Conservation (phyloP, 495 filamentous ascomycete species). For the Penicillium silybi region DNA sequence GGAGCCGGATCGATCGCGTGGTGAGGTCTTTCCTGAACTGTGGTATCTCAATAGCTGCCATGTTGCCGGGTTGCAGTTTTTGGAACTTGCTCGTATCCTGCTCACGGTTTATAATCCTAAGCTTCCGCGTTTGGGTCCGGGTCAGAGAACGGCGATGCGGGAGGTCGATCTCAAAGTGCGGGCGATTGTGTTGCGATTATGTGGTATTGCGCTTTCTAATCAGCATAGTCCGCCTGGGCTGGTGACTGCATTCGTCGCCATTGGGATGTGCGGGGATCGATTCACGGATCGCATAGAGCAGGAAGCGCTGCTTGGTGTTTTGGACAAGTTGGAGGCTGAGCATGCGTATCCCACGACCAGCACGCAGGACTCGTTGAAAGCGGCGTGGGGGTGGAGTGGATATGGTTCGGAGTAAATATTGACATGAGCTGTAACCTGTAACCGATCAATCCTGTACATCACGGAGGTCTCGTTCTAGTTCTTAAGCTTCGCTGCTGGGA, state of each 20-base stretch:
- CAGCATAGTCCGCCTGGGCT: conserved; percentile 24
- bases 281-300: conserved; percentile 25
- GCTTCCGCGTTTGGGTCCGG: conserved; percentile 29
- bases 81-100: conserved; percentile 36
- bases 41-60: conserved; percentile 38
- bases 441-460: not conserved
- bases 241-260: conserved; percentile 23
- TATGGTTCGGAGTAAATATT: not conserved
- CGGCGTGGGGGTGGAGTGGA: conserved; percentile 16
- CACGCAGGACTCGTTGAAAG: conserved; percentile 3
- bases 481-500: too few species aligned
- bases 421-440: not conserved
- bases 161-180: conserved; percentile 18
- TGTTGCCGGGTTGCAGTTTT: conserved; percentile 32
- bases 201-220: conserved; percentile 29
- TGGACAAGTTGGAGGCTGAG: conserved; percentile 10
- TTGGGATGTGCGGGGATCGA: conserved; percentile 30
- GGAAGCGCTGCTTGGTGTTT: conserved; percentile 18
- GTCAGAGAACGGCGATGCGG: conserved; percentile 16
- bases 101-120: conserved; percentile 40
- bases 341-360: conserved; percentile 16
- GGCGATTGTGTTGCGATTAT: conserved; percentile 23
- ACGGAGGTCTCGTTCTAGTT: not conserved
- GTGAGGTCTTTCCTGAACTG: conserved; percentile 34
- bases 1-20: conserved; percentile 14